phyloP scores from a whole-genome alignment of 1,139 yeast species.

The Geotrichum reessii region DNA sequence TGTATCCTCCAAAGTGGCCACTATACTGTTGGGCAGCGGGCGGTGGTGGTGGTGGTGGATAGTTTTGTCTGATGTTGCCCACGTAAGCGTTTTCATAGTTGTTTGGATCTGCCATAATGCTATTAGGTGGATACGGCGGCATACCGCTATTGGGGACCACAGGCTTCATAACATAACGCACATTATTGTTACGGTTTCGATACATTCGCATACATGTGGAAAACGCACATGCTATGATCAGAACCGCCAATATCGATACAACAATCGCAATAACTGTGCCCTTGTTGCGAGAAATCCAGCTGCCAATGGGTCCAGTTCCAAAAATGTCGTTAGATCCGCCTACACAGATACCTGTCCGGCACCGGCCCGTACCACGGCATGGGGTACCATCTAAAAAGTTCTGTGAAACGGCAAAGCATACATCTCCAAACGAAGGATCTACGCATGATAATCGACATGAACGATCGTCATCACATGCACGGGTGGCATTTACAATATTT shows the following conservation, averaged over 20 bases:
- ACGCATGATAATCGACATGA: constrained; percentile 35
- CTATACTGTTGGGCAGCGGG: not conserved
- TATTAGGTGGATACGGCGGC: not conserved
- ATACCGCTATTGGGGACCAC: not conserved
- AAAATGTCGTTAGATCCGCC: constrained; percentile 25
- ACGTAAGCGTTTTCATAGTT: not conserved
- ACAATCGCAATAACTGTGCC: constrained; percentile 23
- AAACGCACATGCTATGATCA: constrained; percentile 16
- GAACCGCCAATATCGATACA: constrained; percentile 17
- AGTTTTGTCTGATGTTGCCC: constrained; percentile 3
- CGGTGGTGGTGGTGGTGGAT: constrained; percentile 16
- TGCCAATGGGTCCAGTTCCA: constrained; percentile 15
- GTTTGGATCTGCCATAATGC: constrained; percentile 6
- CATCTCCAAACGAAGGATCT: constrained; percentile 28
- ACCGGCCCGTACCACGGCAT: constrained; percentile 33
- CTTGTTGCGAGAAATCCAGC: constrained; percentile 20
- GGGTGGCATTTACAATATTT: constrained; percentile 27
- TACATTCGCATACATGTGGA: constrained; percentile 12
- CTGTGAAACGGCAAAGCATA: constrained; percentile 33
- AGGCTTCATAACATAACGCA: constrained; percentile 1
- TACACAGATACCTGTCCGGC: constrained; percentile 34
- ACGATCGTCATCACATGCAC: constrained; percentile 32
- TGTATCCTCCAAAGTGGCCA: not conserved
- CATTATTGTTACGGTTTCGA: constrained; percentile 4
- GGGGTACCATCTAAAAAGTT: constrained; percentile 40